Base-by-base conservation (phyloP, 768 basidiomycete genomes). In the Hypsizygus marmoreus region DNA sequence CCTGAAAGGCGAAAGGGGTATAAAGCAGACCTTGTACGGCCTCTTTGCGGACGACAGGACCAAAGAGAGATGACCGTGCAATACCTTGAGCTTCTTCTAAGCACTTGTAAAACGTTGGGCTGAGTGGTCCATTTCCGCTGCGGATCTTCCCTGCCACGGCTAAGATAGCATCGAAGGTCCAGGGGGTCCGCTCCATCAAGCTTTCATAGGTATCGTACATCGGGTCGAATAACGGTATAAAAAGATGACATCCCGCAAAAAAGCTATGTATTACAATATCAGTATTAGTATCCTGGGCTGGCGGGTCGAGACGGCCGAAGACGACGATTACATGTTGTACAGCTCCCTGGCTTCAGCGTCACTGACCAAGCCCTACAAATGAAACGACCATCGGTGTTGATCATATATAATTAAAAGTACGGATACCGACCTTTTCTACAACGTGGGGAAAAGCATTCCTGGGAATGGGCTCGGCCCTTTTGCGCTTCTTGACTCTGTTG, bases 61-160 rank as follows among this genome's bases (percentile, higher is more conserved):
- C 93, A 59, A 97, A 97, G 30, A 97, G 77, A 5, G 91, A 91
- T 22, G 89, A 92, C 30, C 94, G 80, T 32, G 95, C 95, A 56
- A 97, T 95, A 36, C 93, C 92, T 64, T 95, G 94, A 19, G 95
- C 93, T 70, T 97, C 93, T 63, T 95, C 93, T 33, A 95, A 74
- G 61, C 89, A 90, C 60, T 85, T 85, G 73, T 94, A 93, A 67
- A 93, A 95, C 0, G 91, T 88, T 35, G 85, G 77, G 50, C 82
- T 84, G 32, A 91, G 81, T 23, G 88, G 88, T 24, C 91, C 89
- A 58, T 87, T 92, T 17, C 93, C 94, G 53, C 89, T 88, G 60
- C 91, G 80, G 59, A 97, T 92, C 69, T 93, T 95, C 44, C 87
- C 83, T 38, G 93, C 94, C 38, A 97, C 85, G 34, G 94, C 91